Evolutionary conservation across 371 early-diverging fungal species (phyloP), one percentile per base, ranked within the genome.

Genomic region (Zopfochytrium polystomum): DNA sequence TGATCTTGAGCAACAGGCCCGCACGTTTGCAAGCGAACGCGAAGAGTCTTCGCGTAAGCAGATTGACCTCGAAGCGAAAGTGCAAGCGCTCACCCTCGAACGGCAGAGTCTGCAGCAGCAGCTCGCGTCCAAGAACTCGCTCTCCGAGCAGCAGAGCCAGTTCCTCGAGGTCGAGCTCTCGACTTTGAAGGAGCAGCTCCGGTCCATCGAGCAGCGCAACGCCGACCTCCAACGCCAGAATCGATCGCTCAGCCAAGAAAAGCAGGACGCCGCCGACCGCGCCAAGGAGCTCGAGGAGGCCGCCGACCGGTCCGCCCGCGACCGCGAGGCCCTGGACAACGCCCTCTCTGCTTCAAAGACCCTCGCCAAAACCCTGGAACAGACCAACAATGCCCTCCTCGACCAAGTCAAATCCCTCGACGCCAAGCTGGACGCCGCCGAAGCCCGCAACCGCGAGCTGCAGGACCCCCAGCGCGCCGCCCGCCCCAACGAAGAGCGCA

Each of bases 361-460:
- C 3, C 43, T 51, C 3, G 52, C 47, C 20, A 45, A 46, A n/a
- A 43, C 42, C 44, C 52, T 60, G 27, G 60, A 60, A 33, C 35
- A 50, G n/a, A 3, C 60, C 52, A 60, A 60, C 44, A 30, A 42
- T 23, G 20, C 60, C 18, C 43, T 60, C 13, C 32, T 50, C 9
- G 60, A 60, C 34, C 60, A 60, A 30, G 52, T 60, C 23, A 60
- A 60, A 43, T 23, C 26, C n/a, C 43, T 60, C 18, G 43, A 60
- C 30, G 13, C 9, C 9, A 52, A 47, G 13, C 52, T 60, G 25
- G 60, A 60, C 34, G 4, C 23, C 3, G 4, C 52, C 20, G 60
- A 50, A 4, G 23, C 44, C 52, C 7, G 43, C 2, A 29, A 15
- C 18, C 33, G 52, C 2, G 60, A 60, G 9, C 23, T 25, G 4